phyloP scores from a whole-genome alignment of 441 rosid species.

The Croton laevigatus region DNA sequence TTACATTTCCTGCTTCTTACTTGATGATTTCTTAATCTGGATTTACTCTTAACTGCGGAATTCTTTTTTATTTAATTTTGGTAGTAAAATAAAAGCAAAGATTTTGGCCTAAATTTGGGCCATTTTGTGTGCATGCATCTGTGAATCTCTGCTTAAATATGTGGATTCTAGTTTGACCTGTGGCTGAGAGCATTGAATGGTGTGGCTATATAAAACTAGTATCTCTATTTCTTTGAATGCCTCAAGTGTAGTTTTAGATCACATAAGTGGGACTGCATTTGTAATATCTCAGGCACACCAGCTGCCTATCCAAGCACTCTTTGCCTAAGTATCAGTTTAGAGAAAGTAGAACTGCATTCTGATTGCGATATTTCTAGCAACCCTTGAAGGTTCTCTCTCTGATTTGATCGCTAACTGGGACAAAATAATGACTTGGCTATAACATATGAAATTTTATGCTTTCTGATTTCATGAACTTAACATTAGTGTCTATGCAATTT shows the following conservation, averaged over 20 bases:
- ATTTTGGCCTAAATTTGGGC: neutral
- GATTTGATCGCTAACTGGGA: neutral
- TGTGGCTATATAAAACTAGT: conserved; percentile 49
- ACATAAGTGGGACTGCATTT: conserved; percentile 16
- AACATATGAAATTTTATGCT: neutral
- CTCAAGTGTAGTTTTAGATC: neutral
- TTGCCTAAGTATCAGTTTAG: conserved; percentile 61
- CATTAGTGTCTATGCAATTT: neutral
- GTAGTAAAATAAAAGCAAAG: neutral
- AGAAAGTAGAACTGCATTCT: conserved; percentile 59
- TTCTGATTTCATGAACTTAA: neutral
- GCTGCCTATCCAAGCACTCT: conserved; percentile 66
- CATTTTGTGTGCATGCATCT: neutral
- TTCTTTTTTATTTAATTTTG: too few species aligned
- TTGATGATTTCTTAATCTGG: neutral
- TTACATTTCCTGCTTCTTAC: neutral
- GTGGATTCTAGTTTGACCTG: conserved; percentile 60
- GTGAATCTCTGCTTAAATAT: conserved; percentile 4
- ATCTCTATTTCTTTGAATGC: neutral
- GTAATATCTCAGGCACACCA: conserved; percentile 62
- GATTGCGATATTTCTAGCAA: conserved; percentile 69
- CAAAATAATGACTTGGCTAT: conserved; percentile 13
- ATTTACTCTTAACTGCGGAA: neutral
- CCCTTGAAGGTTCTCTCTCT: conserved; percentile 64
- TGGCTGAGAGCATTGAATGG: conserved; percentile 55